Percentiles rank a stretch among this genome's conserved stretches.
These are phyloP conservation scores for Penicillium polonicum DNA, from an alignment of 2,329 filamentous ascomycete species.

Conservation along the genomic window DNA sequence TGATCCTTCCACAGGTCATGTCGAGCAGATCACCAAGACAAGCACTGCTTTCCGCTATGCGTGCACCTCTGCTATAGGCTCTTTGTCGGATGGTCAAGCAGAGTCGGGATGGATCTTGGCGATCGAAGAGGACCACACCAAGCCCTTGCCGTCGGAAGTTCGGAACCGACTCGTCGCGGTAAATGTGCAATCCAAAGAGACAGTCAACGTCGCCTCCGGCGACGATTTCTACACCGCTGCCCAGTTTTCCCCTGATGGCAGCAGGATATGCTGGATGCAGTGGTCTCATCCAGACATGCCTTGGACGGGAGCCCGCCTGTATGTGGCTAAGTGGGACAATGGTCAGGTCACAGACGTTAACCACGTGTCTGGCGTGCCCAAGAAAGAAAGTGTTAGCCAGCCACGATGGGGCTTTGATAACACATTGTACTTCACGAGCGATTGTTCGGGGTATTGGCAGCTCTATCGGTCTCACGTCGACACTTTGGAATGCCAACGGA, in stretches of 20 bases:
- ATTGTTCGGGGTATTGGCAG: slow-evolving; percentile 47
- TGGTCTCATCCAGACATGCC: slow-evolving; percentile 55
- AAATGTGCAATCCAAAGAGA: slow-evolving; percentile 24
- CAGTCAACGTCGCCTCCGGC: slow-evolving; percentile 40
- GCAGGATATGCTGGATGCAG: slow-evolving; percentile 49
- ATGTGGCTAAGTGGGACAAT: slow-evolving; percentile 43
- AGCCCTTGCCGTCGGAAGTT: slow-evolving; percentile 23
- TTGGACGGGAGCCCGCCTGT: slow-evolving; percentile 48
- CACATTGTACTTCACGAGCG: slow-evolving; percentile 48
- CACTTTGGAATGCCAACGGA: slow-evolving; percentile 24
- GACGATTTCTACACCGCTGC: slow-evolving; percentile 55
- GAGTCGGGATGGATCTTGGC: slow-evolving; percentile 47
- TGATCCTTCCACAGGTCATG: slow-evolving; percentile 36
- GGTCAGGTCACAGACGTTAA: slow-evolving; percentile 25
- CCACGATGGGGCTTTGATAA: slow-evolving; percentile 52
- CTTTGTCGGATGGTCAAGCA: slow-evolving; percentile 28
- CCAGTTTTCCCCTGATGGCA: slow-evolving; percentile 48
- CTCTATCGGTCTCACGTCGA: slow-evolving; percentile 39
- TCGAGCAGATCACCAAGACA: slow-evolving; percentile 30
- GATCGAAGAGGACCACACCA: slow-evolving; percentile 51
- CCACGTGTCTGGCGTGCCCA: slow-evolving; percentile 39
- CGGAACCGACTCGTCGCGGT: slow-evolving; percentile 30
- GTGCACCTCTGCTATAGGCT: slow-evolving; percentile 42
- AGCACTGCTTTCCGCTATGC: slow-evolving; percentile 1
- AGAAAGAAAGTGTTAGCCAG: slow-evolving; percentile 46